Base-by-base conservation (phyloP, 2,329 filamentous ascomycete species). In the Anthostomella pinea region DNA sequence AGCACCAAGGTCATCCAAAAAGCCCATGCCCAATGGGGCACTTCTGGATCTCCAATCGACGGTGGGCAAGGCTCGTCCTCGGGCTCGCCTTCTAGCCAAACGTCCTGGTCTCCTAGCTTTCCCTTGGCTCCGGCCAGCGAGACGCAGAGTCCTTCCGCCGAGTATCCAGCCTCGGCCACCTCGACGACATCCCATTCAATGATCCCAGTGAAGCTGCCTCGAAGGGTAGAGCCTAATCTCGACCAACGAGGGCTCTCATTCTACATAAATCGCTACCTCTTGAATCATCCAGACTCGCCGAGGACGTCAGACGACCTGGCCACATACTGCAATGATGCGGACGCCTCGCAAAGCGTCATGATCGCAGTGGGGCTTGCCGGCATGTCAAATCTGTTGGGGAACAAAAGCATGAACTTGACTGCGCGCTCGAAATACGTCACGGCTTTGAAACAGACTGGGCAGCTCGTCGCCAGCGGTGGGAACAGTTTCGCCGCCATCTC, bases 1-100 rank as follows among this genome's bases (percentile, higher is more conserved):
- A 82, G 75, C 50, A 73, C 67, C 48, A 76, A 80, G 50, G 77
- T 82, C 29, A 73, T 77, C 17, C 70, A 70, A 44, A 81, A 78
- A 53, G 73, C 73, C 14, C 72, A 75, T 37, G 72, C 70, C 17
- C 72, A 67, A 58, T 74, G 65, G 70, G 68, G 65, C 38, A 62
- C 48, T 39, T 48, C 51, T 48, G 47, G 40, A 16, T 59, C 60
- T 16, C 52, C 58, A 18, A 44, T 41, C 28, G 54, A 53, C 27
- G 41, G 46, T 22, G 42, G 37, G 48, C 49, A 39, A 27, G 47
- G 35, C 37, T 54, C 38, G 22, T 41, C 46, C 30, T 56, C 54
- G 44, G 47, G 52, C 38, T 43, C 47, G 20, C 25, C 35, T 17
- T 28, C 45, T 13, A 32, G 38, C 5, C 31, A 22, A 14, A 20